phyloP scores from a whole-genome alignment of 2,329 filamentous ascomycete genomes.

The Hymenoscyphus repandus region DNA sequence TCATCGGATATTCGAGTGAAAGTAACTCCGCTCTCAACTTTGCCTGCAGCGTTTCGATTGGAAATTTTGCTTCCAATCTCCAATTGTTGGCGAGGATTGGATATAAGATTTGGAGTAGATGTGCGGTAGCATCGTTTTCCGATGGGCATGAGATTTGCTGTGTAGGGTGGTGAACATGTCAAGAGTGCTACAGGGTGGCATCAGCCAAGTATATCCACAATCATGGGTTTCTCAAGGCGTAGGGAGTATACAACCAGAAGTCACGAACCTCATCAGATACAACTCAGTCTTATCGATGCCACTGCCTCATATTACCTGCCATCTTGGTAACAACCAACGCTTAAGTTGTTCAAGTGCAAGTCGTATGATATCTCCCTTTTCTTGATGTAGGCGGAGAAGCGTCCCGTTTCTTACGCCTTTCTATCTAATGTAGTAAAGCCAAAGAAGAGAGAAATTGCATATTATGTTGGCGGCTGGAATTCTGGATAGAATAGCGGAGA shows the following conservation, averaged over 20 bases:
- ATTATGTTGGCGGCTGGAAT: conserved; percentile 68
- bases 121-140: conserved; percentile 75
- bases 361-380: conserved; percentile 31
- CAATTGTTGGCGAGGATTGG: conserved; percentile 51
- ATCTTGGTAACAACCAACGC: conserved; percentile 57
- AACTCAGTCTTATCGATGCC: conserved; percentile 71
- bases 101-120: conserved; percentile 78
- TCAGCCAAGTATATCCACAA: too few species aligned
- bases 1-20: conserved; percentile 36
- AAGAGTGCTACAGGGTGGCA: conserved; percentile 38
- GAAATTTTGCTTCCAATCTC: conserved; percentile 66
- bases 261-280: conserved; percentile 62
- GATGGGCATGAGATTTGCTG: conserved; percentile 59
- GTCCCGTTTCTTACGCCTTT: conserved; percentile 55
- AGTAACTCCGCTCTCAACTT: conserved; percentile 40
- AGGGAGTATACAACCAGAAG: background rate
- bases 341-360: conserved; percentile 50
- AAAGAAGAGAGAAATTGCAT: conserved; percentile 54
- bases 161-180: conserved; percentile 68
- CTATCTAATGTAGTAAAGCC: conserved; percentile 63
- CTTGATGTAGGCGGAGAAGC: conserved; percentile 45
- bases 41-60: conserved; percentile 63
- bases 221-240: background rate
- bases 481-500: too few species aligned
- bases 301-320: conserved; percentile 66